Percentiles rank a stretch among this genome's conserved stretches.
Conservation (phyloP, 352 stramenopile genomes). For the Phytophthora europaea region DNA sequence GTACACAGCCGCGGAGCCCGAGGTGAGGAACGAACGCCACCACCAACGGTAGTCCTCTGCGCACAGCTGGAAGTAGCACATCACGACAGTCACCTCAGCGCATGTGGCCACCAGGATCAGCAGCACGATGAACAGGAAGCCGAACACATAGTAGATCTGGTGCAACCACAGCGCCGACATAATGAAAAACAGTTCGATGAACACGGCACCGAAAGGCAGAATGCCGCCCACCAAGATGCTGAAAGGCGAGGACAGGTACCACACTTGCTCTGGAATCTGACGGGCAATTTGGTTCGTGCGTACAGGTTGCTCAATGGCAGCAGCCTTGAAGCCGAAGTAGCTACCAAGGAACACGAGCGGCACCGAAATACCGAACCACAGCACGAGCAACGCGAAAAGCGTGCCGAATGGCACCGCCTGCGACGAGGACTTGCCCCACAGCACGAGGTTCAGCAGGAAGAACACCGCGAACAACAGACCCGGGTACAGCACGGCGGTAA, state of each 20-base stretch:
- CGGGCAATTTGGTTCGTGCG: constrained; percentile 92
- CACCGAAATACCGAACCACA: constrained; percentile 99
- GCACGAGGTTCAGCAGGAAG: constrained; percentile 97
- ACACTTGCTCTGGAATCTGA: constrained; percentile 95
- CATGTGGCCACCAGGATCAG: constrained; percentile 98
- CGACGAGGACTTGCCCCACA: constrained; percentile 90
- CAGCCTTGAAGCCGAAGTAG: constrained; percentile 96
- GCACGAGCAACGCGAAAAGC: constrained; percentile 96
- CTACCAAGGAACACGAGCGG: constrained; percentile 98
- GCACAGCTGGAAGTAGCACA: constrained; percentile 99
- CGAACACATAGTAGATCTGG: constrained; percentile 99
- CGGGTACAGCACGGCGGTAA: constrained; percentile 96
- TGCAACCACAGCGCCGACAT: constrained; percentile 99
- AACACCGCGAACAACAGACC: constrained; percentile 95
- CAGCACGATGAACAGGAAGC: constrained; percentile 99
- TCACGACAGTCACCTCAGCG: constrained; percentile 99
- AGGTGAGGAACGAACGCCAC: constrained; percentile 98
- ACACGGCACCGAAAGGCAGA: constrained; percentile 99
- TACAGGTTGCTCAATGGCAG: constrained; percentile 90
- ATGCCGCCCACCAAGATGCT: constrained; percentile 98
- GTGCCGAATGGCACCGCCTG: constrained; percentile 96
- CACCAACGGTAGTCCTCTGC: constrained; percentile 99
- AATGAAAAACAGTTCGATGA: constrained; percentile 99
- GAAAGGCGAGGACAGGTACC: constrained; percentile 96
- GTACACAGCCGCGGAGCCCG: constrained; percentile 96